These are phyloP conservation scores for Macadamia integrifolia DNA, from an alignment of 164 flowering plant genomes.

Conservation along the genomic window DNA sequence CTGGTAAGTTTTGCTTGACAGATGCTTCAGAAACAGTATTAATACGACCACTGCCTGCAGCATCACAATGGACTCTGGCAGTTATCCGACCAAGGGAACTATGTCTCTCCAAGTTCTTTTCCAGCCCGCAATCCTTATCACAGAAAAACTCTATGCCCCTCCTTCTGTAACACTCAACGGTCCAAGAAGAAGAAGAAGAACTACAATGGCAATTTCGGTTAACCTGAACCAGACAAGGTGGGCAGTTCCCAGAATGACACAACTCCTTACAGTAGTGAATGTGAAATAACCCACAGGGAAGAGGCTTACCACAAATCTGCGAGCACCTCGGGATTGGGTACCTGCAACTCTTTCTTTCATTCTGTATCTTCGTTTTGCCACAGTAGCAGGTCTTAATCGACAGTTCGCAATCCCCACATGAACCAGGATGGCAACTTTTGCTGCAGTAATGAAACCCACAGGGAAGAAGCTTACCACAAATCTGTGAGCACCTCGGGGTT, in stretches of 20 bases:
- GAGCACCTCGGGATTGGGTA: slow-evolving; percentile 80
- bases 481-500: slow-evolving; percentile 60
- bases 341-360: slow-evolving; percentile 61
- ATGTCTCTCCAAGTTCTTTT: slow-evolving; percentile 95
- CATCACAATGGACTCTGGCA: slow-evolving; percentile 13
- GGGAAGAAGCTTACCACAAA: slow-evolving; percentile 60
- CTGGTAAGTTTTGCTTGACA: slow-evolving; percentile 65
- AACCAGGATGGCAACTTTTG: slow-evolving; percentile 61
- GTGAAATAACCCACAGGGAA: slow-evolving; percentile 38
- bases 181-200: slow-evolving; percentile 57
- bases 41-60: slow-evolving; percentile 53
- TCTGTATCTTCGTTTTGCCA: slow-evolving; percentile 62
- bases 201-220: slow-evolving; percentile 80
- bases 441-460: slow-evolving; percentile 65
- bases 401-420: slow-evolving; percentile 21
- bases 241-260: slow-evolving; percentile 75
- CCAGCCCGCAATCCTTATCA: slow-evolving; percentile 72
- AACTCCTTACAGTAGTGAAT: slow-evolving; percentile 51
- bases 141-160: slow-evolving; percentile 31
- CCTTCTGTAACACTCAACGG: slow-evolving; percentile 67
- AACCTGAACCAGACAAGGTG: slow-evolving; percentile 57
- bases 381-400: slow-evolving; percentile 64
- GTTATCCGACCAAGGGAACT: slow-evolving; percentile 14
- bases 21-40: slow-evolving; percentile 71
- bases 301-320: slow-evolving; percentile 50